phyloP scores from a whole-genome alignment of 139 green algal genomes.

The Coelastrella sp. region DNA sequence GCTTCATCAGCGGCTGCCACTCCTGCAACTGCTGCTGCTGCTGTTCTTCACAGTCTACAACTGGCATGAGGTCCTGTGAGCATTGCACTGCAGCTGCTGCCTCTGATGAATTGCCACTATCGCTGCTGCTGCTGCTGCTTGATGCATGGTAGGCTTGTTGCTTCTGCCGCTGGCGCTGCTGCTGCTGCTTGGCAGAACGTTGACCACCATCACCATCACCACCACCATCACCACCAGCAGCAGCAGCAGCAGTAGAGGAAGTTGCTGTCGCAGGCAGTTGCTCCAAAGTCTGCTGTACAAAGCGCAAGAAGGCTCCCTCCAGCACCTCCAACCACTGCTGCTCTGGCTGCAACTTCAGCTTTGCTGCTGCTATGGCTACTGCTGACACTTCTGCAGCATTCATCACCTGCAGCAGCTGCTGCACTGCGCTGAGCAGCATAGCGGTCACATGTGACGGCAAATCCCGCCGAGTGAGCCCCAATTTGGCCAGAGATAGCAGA shows the following conservation, averaged over 20 bases:
- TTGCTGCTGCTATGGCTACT: conserved; percentile 10
- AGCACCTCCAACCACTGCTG: not conserved
- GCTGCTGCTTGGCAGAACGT: not conserved
- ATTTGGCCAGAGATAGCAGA: conserved; percentile 1
- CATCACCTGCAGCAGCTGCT: conserved; percentile 23
- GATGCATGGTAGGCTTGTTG: not conserved
- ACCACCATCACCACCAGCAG: no score
- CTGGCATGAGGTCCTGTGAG: not conserved
- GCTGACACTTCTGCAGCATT: not conserved
- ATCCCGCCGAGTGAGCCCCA: not conserved
- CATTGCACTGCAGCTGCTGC: no score
- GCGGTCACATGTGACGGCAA: not conserved
- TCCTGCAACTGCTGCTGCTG: not conserved
- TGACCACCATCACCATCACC: no score
- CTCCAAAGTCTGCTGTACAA: not conserved
- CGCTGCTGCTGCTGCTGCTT: no score
- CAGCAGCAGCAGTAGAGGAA: no score
- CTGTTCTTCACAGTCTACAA: not conserved
- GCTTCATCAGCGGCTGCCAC: not conserved
- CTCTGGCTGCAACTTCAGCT: not conserved
- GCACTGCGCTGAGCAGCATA: not conserved
- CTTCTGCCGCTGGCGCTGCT: not conserved
- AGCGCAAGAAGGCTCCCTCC: not conserved
- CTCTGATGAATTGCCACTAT: no score
- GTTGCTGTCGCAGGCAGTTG: not conserved